Evolutionary conservation across 805 yeast species (phyloP).

Genomic region (Wickerhamomyces pijperi): DNA sequence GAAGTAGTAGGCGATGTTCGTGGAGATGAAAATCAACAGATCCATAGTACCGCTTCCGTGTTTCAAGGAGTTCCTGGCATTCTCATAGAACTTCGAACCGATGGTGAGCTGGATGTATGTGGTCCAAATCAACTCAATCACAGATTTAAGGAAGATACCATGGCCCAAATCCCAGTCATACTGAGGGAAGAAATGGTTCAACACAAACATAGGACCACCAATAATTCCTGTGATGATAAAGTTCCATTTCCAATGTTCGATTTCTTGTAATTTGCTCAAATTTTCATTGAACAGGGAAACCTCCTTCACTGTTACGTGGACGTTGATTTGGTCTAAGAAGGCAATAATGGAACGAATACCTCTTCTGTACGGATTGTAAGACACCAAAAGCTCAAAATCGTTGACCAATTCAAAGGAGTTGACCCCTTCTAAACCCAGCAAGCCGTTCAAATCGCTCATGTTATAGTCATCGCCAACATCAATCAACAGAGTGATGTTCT

Average conservation of each 20-base stretch:
- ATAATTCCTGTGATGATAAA: conserved; percentile 39
- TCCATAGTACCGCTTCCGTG: conserved; percentile 87
- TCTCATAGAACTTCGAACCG: conserved; percentile 58
- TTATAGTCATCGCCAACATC: conserved; percentile 6
- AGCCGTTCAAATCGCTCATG: conserved; percentile 34
- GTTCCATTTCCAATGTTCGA: conserved; percentile 54
- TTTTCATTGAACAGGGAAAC: conserved; percentile 58
- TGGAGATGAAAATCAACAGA: conserved; percentile 74
- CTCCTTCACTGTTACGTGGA: conserved; percentile 37
- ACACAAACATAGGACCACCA: conserved; percentile 51
- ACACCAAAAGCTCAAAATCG: conserved; percentile 20
- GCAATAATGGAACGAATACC: conserved; percentile 60
- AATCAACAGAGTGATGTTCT: conserved; percentile 3
- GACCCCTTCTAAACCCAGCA: conserved; percentile 4
- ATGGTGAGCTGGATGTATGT: conserved; percentile 47
- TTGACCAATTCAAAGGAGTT: conserved; percentile 19
- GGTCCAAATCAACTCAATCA: conserved; percentile 47
- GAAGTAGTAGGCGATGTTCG: conserved; percentile 65
- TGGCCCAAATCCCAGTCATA: conserved; percentile 21
- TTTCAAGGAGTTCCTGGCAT: conserved; percentile 51
- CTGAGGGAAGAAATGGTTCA: conserved; percentile 38
- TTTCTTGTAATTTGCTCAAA: conserved; percentile 61
- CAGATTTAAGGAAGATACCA: conserved; percentile 57
- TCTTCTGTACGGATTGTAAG: conserved; percentile 34
- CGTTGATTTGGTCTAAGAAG: conserved; percentile 40